Evolutionary conservation across 1,284 basidiomycete species (phyloP).

Genomic region (Ceratobasidium sp.): DNA sequence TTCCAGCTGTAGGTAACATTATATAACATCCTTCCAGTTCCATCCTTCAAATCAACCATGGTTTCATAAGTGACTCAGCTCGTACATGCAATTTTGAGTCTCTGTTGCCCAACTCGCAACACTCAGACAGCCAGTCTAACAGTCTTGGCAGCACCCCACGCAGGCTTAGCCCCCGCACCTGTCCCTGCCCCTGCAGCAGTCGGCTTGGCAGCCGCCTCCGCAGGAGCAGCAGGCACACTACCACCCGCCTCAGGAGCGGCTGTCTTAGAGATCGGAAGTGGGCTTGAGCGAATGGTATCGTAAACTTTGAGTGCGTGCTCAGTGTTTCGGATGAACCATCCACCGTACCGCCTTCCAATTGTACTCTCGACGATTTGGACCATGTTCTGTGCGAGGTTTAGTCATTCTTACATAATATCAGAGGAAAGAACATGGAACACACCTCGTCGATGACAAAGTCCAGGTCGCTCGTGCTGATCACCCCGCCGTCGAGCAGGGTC

Average conservation of each 20-base stretch:
- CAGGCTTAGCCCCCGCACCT: conserved; percentile 56
- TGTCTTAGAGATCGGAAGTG: conserved; percentile 58
- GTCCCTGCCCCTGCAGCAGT: conserved; percentile 35
- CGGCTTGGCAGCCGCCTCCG: conserved; percentile 14
- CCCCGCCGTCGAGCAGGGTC: conserved; percentile 79
- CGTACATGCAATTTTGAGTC: too few species aligned
- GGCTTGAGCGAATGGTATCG: conserved; percentile 75
- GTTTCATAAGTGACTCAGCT: too few species aligned
- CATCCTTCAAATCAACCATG: too few species aligned
- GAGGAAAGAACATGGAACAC: conserved; percentile 44
- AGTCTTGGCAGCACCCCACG: conserved; percentile 63
- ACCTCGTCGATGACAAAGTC: conserved; percentile 96
- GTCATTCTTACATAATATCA: not conserved
- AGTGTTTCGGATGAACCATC: conserved; percentile 96
- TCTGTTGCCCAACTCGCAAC: too few species aligned
- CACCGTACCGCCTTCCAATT: conserved; percentile 88
- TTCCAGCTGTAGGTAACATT: too few species aligned
- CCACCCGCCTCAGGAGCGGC: not conserved
- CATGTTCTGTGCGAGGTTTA: conserved; percentile 70
- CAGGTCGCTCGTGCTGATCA: conserved; percentile 88
- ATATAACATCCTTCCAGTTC: too few species aligned
- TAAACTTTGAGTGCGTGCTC: conserved; percentile 86
- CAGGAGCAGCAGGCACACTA: not conserved
- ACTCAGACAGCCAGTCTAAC: conserved; percentile 32
- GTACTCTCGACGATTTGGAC: conserved; percentile 95